Evolutionary conservation across 2,329 filamentous ascomycete genomes (phyloP), one percentile per base, ranked within the genome.

Genomic region (Sporothrix globosa): DNA sequence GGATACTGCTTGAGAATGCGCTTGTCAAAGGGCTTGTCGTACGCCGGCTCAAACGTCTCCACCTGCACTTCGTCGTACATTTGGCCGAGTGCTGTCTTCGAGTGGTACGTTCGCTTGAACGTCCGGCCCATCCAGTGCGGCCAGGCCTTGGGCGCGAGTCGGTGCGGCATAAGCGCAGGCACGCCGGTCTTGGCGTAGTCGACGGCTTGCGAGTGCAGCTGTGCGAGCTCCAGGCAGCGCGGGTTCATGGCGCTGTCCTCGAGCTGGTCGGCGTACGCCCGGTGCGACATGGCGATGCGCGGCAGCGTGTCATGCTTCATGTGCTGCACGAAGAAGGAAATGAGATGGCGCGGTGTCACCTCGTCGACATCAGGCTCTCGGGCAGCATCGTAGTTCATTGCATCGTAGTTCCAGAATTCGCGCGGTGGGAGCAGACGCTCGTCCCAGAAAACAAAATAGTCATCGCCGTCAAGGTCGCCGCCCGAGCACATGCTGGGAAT

Each of bases 371-470:
- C 82, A 14, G 82, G 77, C 0, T 91, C 87, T 56, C 83, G 82
- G 0, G 87, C 83, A 0, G 88, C 82, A 0, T 84, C 83, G 76
- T 93, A 96, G 73, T 91, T 85, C 92, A 98, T 97, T 0, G 96
- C 90, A 0, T 85, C 81, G 46, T 87, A 83, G 74, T 96, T 92
- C 87, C 91, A 92, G 21, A 58, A 67, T 24, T 41, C 24, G 3
- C 34, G 65, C 67, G 68, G 67, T 0, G 92, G 92, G 34, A 96
- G 83, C 7, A 99, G 82, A 17, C 87, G 85, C 27, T 84, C 78
- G 74, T 99, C 94, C 95, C 96, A 99, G 60, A 97, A 91, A 5
- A 98, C 89, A 69, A 98, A 90, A 77, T 93, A 99, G 77, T 99
- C 96, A 76, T 99, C 96, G 0, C 96, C 96, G 77, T 99, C 96